Conservation (phyloP, 1,284 basidiomycete species). For the Tylopilus sp. region DNA sequence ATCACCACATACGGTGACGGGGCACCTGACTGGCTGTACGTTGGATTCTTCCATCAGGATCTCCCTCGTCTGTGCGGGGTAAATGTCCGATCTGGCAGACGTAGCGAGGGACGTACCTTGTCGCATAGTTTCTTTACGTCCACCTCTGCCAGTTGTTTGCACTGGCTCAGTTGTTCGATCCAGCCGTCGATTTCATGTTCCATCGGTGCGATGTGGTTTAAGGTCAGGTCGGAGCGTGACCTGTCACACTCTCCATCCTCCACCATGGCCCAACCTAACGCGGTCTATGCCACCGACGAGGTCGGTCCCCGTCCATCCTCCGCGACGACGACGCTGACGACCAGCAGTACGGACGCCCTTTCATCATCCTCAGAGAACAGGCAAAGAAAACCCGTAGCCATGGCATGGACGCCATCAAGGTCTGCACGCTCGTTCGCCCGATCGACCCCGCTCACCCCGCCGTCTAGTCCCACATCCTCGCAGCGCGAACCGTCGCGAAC, state of each 20-base stretch:
- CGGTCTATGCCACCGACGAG: slow-evolving; percentile 90
- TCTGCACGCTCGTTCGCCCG: slow-evolving; percentile 33
- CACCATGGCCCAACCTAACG: slow-evolving; percentile 42
- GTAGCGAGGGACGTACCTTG: slow-evolving; percentile 61
- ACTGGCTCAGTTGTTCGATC: slow-evolving; percentile 97
- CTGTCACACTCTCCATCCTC: slow-evolving; percentile 23
- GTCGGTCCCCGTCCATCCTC: slow-evolving; percentile 40
- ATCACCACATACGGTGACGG: slow-evolving; percentile 96
- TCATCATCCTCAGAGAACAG: slow-evolving; percentile 97
- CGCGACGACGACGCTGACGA: slow-evolving; percentile 6
- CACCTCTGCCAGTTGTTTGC: slow-evolving; percentile 94
- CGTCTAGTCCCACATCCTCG: slow-evolving; percentile 86
- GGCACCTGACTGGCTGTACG: slow-evolving; percentile 96
- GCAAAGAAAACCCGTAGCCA: slow-evolving; percentile 92
- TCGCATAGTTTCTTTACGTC: slow-evolving; percentile 99
- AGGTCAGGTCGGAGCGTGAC: slow-evolving; percentile 7
- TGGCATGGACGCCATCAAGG: slow-evolving; percentile 96
- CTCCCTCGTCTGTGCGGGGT: slow-evolving; percentile 76
- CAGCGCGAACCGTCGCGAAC: slow-evolving; percentile 89
- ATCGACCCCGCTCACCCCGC: slow-evolving; percentile 1
- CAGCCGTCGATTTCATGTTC: slow-evolving; percentile 87
- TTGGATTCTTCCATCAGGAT: slow-evolving; percentile 98
- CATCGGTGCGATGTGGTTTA: slow-evolving; percentile 42
- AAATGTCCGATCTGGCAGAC: slow-evolving; percentile 15
- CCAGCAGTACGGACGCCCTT: slow-evolving; percentile 86